Conservation (phyloP, 2,329 filamentous ascomycete genomes). For the Onygena corvina region DNA sequence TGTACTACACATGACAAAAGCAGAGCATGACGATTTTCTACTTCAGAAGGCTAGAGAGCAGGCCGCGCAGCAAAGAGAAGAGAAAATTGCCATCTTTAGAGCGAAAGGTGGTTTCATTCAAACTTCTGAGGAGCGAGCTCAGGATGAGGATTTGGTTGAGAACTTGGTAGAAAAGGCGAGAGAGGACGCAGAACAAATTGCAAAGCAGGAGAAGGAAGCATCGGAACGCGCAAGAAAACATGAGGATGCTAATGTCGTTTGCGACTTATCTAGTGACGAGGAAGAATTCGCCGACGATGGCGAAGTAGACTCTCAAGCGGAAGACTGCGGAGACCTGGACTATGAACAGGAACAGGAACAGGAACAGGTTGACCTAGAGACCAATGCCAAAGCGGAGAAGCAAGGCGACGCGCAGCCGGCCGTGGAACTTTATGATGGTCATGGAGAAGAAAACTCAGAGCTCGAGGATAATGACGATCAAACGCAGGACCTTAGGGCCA, state of each 20-base stretch:
- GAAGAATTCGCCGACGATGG: slow-evolving; percentile 33
- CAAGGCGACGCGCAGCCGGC: slow-evolving; percentile 18
- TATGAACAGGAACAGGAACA: slow-evolving; percentile 25
- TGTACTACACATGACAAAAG: slow-evolving; percentile 50
- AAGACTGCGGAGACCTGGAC: slow-evolving; percentile 1
- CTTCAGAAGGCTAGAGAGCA: slow-evolving; percentile 65
- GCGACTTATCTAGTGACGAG: slow-evolving; percentile 47
- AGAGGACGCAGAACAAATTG: slow-evolving; percentile 66
- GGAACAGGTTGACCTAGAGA: slow-evolving; percentile 17
- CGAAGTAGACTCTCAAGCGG: slow-evolving; percentile 27
- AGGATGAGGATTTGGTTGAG: slow-evolving; percentile 71
- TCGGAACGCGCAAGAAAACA: slow-evolving; percentile 51
- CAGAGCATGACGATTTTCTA: slow-evolving; percentile 57
- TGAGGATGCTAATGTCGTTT: slow-evolving; percentile 36
- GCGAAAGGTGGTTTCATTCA: slow-evolving; percentile 71
- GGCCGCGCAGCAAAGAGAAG: slow-evolving; percentile 62
- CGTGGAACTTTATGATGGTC: slow-evolving; percentile 25
- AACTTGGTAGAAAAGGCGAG: slow-evolving; percentile 77
- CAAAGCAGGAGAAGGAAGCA: slow-evolving; percentile 60
- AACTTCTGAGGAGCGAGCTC: slow-evolving; percentile 74
- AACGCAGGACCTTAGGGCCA: slow-evolving; percentile 29
- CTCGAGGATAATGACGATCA: slow-evolving; percentile 22
- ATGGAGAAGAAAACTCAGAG: slow-evolving; percentile 31
- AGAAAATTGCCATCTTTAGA: slow-evolving; percentile 62
- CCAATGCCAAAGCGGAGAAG: slow-evolving; percentile 14